Evolutionary conservation across 1,284 basidiomycete genomes (phyloP).

Genomic region (Entoloma clypeatum): DNA sequence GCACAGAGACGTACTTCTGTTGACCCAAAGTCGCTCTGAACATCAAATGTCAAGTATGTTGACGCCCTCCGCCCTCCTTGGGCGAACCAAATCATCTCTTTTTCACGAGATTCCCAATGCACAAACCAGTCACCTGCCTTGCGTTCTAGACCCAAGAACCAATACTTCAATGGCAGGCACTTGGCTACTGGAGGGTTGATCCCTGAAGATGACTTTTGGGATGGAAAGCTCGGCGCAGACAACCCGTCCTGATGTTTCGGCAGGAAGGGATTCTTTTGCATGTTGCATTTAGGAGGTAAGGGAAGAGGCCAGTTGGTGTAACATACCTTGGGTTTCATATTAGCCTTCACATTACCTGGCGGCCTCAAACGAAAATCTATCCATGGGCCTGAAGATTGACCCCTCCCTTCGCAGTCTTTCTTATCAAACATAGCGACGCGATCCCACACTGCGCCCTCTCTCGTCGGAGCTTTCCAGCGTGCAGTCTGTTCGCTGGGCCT

Average conservation of each 20-base stretch:
- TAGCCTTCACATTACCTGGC: conserved; percentile 4
- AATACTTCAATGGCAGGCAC: conserved; percentile 10
- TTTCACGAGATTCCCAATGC: too few species aligned
- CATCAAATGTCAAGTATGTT: conserved; percentile 1
- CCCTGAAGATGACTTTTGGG: not conserved
- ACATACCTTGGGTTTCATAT: conserved; percentile 17
- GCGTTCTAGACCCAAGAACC: conserved; percentile 10
- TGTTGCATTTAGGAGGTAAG: too few species aligned
- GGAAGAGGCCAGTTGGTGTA: too few species aligned
- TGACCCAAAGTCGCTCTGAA: conserved; percentile 3
- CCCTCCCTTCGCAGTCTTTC: not conserved
- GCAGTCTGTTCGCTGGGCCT: not conserved
- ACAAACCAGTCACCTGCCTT: conserved; percentile 1
- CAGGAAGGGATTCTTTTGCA: too few species aligned
- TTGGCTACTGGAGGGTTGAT: not conserved
- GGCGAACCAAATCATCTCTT: conserved; percentile 5
- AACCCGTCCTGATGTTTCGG: too few species aligned
- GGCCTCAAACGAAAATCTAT: not conserved
- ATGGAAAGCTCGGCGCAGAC: too few species aligned
- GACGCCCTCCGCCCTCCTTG: not conserved
- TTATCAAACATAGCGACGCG: not conserved
- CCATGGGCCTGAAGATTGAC: not conserved
- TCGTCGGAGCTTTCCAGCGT: not conserved
- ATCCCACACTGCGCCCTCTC: conserved; percentile 3
- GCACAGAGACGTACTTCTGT: conserved; percentile 4